These are phyloP conservation scores for Dioszegia crocea DNA, from an alignment of 768 basidiomycete genomes.

Conservation along the genomic window DNA sequence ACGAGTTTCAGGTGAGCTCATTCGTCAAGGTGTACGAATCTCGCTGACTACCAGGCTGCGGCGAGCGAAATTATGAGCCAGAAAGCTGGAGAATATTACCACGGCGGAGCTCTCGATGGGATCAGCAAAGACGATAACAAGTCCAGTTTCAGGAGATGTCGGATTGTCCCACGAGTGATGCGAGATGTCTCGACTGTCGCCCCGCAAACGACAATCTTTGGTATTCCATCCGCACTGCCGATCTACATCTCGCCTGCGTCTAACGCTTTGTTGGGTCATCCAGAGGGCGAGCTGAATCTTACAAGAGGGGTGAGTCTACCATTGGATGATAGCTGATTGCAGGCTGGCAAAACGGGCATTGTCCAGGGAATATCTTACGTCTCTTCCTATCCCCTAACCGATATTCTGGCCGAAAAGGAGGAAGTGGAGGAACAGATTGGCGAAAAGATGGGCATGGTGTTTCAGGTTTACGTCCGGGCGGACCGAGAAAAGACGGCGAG, in stretches of 20 bases:
- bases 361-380: constrained; percentile 48
- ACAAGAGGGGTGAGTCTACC: constrained; percentile 38
- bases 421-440: constrained; percentile 40
- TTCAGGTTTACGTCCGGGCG: constrained; percentile 68
- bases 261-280: constrained; percentile 66
- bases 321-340: constrained; percentile 8
- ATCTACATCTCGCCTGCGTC: constrained; percentile 53
- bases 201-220: constrained; percentile 48
- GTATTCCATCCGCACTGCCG: constrained; percentile 45
- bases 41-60: constrained; percentile 18
- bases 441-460: constrained; percentile 44
- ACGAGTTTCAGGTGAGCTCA: constrained; percentile 43
- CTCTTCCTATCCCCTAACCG: constrained; percentile 47
- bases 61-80: constrained; percentile 29
- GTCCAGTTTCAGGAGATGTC: constrained; percentile 36
- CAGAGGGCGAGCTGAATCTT: constrained; percentile 57
- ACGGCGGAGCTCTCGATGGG: constrained; percentile 23
- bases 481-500: constrained; percentile 63
- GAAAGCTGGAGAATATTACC: constrained; percentile 30
- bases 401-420: constrained; percentile 46
- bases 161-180: constrained; percentile 48
- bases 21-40: background rate
- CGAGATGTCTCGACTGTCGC: constrained; percentile 42
- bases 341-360: constrained; percentile 47
- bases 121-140: constrained; percentile 27